A percentile compares a stretch with the other conserved stretches of the same genome.
These are phyloP conservation scores for Parvularia atlantis DNA, from an alignment of 78 protist genomes.

Conservation along the genomic window DNA sequence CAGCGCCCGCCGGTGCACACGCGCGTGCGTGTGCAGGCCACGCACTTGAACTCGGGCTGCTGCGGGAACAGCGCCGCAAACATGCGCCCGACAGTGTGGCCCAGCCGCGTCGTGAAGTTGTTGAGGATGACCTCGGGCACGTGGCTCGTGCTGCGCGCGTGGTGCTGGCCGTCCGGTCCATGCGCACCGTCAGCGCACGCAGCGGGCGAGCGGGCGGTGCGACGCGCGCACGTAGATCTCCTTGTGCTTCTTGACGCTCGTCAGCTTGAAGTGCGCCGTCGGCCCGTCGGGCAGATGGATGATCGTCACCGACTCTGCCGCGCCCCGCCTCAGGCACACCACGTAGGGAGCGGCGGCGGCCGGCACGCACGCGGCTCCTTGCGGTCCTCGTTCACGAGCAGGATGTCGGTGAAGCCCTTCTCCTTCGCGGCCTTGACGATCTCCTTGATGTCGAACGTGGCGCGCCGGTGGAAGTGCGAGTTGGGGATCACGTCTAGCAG, in stretches of 20 bases:
- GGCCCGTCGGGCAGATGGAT: constrained; percentile 96
- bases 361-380: constrained; percentile 30
- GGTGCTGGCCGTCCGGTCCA: constrained; percentile 1
- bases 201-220: neutral
- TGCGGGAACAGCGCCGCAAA: constrained; percentile 78
- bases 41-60: constrained; percentile 66
- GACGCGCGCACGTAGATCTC: constrained; percentile 35
- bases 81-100: constrained; percentile 79
- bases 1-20: too few relatives aligned
- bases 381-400: constrained; percentile 71
- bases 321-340: too few relatives aligned
- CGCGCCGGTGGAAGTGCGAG: constrained; percentile 15
- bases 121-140: constrained; percentile 84
- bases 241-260: constrained; percentile 31
- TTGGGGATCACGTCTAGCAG: too few relatives aligned
- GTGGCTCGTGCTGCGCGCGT: constrained; percentile 31
- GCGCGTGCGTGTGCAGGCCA: too few relatives aligned
- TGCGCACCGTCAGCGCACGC: neutral
- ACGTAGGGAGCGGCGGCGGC: neutral
- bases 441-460: constrained; percentile 52
- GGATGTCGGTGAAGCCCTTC: constrained; percentile 80
- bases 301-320: constrained; percentile 49
- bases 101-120: constrained; percentile 90
- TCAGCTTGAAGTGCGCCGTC: constrained; percentile 79
- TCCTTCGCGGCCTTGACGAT: constrained; percentile 59